Percentiles rank a stretch among this genome's conserved stretches.
Evolutionary conservation across 148 eudicot species (phyloP).

Genomic region (Rhododendron kiyosumense): DNA sequence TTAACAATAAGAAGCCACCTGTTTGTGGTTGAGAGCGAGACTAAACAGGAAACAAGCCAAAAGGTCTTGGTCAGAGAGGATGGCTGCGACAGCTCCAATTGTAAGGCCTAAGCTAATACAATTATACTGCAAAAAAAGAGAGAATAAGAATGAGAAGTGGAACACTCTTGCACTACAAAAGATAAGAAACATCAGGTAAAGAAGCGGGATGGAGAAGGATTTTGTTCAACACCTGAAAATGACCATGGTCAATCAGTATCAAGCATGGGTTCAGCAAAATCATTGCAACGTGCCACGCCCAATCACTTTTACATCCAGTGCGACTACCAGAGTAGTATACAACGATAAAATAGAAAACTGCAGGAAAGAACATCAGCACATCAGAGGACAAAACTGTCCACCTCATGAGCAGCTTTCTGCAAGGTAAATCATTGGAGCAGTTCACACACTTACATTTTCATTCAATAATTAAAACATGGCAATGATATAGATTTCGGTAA

Average conservation of each 20-base stretch:
- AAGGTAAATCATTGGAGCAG: slow-evolving; percentile 15
- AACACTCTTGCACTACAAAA: background rate
- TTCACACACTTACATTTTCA: background rate
- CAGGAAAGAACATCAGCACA: slow-evolving; percentile 68
- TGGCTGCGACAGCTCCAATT: slow-evolving; percentile 74
- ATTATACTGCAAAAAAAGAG: slow-evolving; percentile 53
- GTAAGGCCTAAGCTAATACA: slow-evolving; percentile 95
- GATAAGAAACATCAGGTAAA: background rate
- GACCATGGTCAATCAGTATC: slow-evolving; percentile 88
- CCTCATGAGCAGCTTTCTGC: slow-evolving; percentile 95
- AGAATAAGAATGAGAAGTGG: slow-evolving; percentile 3
- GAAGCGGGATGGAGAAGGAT: background rate
- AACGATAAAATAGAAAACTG: slow-evolving; percentile 54
- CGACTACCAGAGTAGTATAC: slow-evolving; percentile 38
- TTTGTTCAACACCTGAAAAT: slow-evolving; percentile 66
- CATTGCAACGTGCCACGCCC: slow-evolving; percentile 70
- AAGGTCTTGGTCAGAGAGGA: slow-evolving; percentile 63
- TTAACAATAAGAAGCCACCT: slow-evolving; percentile 36
- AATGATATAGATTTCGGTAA: background rate
- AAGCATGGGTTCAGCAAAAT: slow-evolving; percentile 77
- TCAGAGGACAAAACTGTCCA: slow-evolving; percentile 88
- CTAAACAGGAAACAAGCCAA: slow-evolving; percentile 66
- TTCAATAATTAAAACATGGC: background rate
- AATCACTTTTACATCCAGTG: slow-evolving; percentile 28
- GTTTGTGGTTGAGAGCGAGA: slow-evolving; percentile 87